A percentile compares a stretch with the other conserved stretches of the same genome.
Conservation (phyloP, 163 green algal species). For the Chlamydomonas reinhardtii region DNA sequence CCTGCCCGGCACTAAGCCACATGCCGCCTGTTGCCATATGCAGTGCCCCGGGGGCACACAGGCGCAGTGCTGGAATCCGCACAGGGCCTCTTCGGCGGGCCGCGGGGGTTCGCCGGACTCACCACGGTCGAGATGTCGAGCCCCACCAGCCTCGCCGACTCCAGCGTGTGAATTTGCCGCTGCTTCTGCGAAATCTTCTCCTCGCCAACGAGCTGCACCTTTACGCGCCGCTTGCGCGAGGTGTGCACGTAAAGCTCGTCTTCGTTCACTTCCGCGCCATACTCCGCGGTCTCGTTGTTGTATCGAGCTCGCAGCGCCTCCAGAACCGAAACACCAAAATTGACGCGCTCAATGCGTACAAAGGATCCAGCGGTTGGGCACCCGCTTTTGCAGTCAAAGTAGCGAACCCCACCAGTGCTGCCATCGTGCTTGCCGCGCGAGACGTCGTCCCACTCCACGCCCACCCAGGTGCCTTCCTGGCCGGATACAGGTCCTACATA, state of each 20-base stretch:
- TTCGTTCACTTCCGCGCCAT: slow-evolving; percentile 42
- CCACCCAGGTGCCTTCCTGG: slow-evolving; percentile 86
- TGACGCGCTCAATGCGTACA: slow-evolving; percentile 80
- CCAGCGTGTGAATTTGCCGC: slow-evolving; percentile 59
- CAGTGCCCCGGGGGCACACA: too few species aligned
- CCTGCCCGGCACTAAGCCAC: too few species aligned
- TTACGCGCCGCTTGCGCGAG: slow-evolving; percentile 48
- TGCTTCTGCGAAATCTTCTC: slow-evolving; percentile 63
- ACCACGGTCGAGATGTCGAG: slow-evolving; percentile 51
- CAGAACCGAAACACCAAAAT: slow-evolving; percentile 55
- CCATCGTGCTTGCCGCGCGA: slow-evolving; percentile 92
- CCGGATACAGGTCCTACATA: slow-evolving; percentile 86
- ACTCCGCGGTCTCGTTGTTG: slow-evolving; percentile 61
- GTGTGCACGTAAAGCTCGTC: slow-evolving; percentile 68
- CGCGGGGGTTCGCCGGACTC: not conserved
- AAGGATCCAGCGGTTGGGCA: slow-evolving; percentile 72
- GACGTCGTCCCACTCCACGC: slow-evolving; percentile 95
- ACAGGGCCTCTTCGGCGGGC: too few species aligned
- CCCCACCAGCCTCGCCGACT: slow-evolving; percentile 56
- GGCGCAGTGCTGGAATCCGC: too few species aligned
- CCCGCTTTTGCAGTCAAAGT: slow-evolving; percentile 79
- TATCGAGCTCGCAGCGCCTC: slow-evolving; percentile 72
- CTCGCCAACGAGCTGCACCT: slow-evolving; percentile 69
- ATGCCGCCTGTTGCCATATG: too few species aligned
- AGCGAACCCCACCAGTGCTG: slow-evolving; percentile 71